These are phyloP conservation scores for Candida insectorum DNA, from an alignment of 805 yeast genomes.

Conservation along the genomic window DNA sequence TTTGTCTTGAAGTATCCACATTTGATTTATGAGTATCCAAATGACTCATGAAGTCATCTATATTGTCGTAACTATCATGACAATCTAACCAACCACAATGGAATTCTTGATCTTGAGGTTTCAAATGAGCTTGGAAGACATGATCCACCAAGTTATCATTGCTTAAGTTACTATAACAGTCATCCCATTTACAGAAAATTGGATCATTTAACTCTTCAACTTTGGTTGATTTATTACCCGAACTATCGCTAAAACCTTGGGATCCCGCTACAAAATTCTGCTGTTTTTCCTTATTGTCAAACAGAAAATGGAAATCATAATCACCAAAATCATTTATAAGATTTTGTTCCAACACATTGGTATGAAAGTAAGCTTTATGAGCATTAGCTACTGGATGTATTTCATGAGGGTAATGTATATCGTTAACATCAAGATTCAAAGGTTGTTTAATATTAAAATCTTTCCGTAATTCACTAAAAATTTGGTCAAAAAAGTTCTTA, in stretches of 20 bases:
- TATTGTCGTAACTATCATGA: slow-evolving; percentile 50
- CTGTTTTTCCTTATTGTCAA: slow-evolving; percentile 17
- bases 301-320: slow-evolving; percentile 36
- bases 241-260: neutral
- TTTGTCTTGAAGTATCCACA: neutral
- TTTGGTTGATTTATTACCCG: too few species aligned
- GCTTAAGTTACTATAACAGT: slow-evolving; percentile 46
- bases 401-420: slow-evolving; percentile 39
- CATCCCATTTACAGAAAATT: slow-evolving; percentile 64
- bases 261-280: neutral
- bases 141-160: slow-evolving; percentile 30
- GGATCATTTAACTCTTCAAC: slow-evolving; percentile 4
- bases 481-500: slow-evolving; percentile 34
- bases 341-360: slow-evolving; percentile 29
- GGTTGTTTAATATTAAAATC: slow-evolving; percentile 13
- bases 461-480: slow-evolving; percentile 34
- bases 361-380: slow-evolving; percentile 46
- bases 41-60: slow-evolving; percentile 58
- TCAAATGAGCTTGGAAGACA: slow-evolving; percentile 48
- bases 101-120: slow-evolving; percentile 36
- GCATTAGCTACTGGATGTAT: slow-evolving; percentile 27
- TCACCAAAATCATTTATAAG: slow-evolving; percentile 20
- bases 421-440: slow-evolving; percentile 9
- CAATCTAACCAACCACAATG: slow-evolving; percentile 81
- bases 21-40: slow-evolving; percentile 26